Evolutionary conservation across 805 yeast species (phyloP).

Genomic region (Lipomyces oligophaga): DNA sequence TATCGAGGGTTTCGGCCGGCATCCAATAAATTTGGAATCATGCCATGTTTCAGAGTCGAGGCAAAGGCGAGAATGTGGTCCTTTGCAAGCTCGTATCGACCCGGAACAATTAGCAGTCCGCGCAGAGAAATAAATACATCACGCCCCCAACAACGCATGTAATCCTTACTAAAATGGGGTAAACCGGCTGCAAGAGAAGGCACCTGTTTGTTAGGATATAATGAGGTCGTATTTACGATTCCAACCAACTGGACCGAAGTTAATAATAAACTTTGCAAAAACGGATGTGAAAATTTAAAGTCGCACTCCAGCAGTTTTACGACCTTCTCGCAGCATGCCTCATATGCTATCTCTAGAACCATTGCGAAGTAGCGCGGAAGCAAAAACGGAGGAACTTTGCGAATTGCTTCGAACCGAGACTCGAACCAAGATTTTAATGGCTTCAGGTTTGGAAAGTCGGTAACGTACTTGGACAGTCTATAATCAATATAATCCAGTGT

Average conservation of each 20-base stretch:
- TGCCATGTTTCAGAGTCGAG: conserved; percentile 86
- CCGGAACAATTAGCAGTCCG: conserved; percentile 76
- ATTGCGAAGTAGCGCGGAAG: conserved; percentile 85
- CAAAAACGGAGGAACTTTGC: conserved; percentile 68
- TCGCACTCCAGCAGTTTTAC: conserved; percentile 52
- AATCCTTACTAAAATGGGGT: conserved; percentile 86
- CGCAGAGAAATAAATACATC: conserved; percentile 86
- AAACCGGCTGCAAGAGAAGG: conserved; percentile 93
- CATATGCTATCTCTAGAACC: conserved; percentile 77
- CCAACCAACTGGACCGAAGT: conserved; percentile 88
- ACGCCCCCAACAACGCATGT: conserved; percentile 98
- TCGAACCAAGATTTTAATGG: conserved; percentile 68
- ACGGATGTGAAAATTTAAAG: conserved; percentile 55
- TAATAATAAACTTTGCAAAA: conserved; percentile 74
- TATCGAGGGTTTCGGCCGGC: conserved; percentile 92
- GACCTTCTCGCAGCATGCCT: conserved; percentile 69
- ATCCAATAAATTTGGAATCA: conserved; percentile 88
- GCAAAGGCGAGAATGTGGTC: conserved; percentile 83
- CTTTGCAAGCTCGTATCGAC: conserved; percentile 73
- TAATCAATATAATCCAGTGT: conserved; percentile 71
- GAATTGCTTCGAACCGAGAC: conserved; percentile 58
- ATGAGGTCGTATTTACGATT: conserved; percentile 63
- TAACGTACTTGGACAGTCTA: conserved; percentile 56
- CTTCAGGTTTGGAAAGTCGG: conserved; percentile 46
- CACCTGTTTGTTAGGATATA: conserved; percentile 55